Percentiles rank a stretch among this genome's conserved stretches.
phyloP scores from a whole-genome alignment of 192 early-diverging fungal genomes.

The Umbelopsis isabellina region DNA sequence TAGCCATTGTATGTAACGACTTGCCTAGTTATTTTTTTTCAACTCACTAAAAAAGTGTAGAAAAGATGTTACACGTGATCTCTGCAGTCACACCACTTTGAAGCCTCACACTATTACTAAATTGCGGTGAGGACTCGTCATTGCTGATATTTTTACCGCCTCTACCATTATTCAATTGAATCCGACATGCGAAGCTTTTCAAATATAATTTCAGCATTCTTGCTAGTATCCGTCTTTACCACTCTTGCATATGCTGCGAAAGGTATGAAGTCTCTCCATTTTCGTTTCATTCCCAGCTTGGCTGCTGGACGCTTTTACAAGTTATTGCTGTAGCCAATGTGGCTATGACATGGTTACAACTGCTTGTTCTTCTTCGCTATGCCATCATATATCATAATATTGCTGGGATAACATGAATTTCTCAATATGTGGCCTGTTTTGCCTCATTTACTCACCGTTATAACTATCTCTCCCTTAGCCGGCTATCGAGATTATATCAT shows the following conservation, averaged over 20 bases:
- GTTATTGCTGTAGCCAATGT: no score
- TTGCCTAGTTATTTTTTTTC: not conserved
- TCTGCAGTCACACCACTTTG: not conserved
- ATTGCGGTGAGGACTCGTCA: no score
- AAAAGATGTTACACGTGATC: not conserved
- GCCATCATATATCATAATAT: no score
- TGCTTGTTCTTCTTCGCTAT: no score
- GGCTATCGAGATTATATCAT: constrained; percentile 12
- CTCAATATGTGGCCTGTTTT: no score
- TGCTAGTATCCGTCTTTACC: not conserved
- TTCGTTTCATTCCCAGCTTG: not conserved
- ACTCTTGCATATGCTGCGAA: not conserved
- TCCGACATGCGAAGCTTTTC: constrained; percentile 7
- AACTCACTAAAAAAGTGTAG: not conserved
- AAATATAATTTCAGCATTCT: not conserved
- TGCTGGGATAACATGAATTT: no score
- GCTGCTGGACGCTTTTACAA: no score
- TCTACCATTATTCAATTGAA: no score
- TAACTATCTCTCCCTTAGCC: not conserved
- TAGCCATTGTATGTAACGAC: not conserved
- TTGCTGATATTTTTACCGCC: no score
- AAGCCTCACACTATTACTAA: no score
- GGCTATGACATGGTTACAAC: no score
- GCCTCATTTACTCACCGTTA: not conserved
- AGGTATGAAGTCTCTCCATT: not conserved